Evolutionary conservation across 371 early-diverging fungal species (phyloP).

Genomic region (Mycotypha africana): DNA sequence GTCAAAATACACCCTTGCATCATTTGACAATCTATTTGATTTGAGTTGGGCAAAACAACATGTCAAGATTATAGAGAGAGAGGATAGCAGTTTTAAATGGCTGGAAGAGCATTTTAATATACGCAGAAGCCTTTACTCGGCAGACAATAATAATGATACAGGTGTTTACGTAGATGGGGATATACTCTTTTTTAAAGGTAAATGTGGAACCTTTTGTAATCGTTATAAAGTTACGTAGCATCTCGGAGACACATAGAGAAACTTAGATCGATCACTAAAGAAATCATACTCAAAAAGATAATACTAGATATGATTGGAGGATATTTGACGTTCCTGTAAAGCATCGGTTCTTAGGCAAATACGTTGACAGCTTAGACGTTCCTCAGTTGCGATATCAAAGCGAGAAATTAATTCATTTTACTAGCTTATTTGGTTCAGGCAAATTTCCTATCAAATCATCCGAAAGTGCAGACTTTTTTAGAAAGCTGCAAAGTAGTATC

Average conservation of each 20-base stretch:
- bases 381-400: conserved; percentile 20
- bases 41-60: conserved; percentile 40
- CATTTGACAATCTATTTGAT: conserved; percentile 42
- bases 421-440: conserved; percentile 44
- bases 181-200: conserved; percentile 39
- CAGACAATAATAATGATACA: background rate
- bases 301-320: conserved; percentile 45
- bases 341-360: conserved; percentile 32
- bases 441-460: conserved; percentile 38
- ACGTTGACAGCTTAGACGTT: conserved; percentile 33
- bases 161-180: conserved; percentile 35
- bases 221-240: too few relatives aligned
- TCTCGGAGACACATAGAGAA: background rate
- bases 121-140: background rate
- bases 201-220: too few relatives aligned
- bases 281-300: conserved; percentile 4
- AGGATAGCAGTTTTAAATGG: conserved; percentile 35
- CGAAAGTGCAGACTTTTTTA: conserved; percentile 30
- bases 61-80: conserved; percentile 30
- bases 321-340: conserved; percentile 41
- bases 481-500: conserved; percentile 31
- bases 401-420: conserved; percentile 42
- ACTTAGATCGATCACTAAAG: background rate
- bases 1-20: conserved; percentile 20
- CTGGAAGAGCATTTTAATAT: conserved; percentile 26